These are phyloP conservation scores for Solanum bukasovii DNA, from an alignment of 257 asterid genomes.

Conservation along the genomic window DNA sequence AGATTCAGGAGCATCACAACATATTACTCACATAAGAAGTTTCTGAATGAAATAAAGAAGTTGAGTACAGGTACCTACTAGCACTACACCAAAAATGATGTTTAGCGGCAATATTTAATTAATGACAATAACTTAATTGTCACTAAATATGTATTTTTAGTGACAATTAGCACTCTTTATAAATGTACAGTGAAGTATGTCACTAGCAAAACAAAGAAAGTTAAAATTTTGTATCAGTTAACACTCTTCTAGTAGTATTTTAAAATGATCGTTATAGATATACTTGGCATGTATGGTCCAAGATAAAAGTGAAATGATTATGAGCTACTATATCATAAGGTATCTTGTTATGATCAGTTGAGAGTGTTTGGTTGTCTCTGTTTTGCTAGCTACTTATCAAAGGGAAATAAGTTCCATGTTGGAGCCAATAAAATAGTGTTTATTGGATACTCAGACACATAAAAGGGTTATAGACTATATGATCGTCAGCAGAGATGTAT, in stretches of 20 bases:
- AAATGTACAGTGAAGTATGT: neutral
- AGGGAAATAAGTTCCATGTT: neutral
- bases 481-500: neutral
- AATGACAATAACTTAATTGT: too few relatives aligned
- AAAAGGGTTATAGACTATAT: neutral
- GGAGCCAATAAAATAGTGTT: neutral
- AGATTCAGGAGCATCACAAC: too few relatives aligned
- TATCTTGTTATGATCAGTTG: neutral
- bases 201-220: neutral
- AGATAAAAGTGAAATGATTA: neutral
- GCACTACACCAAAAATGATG: too few relatives aligned
- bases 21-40: too few relatives aligned
- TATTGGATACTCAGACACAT: neutral
- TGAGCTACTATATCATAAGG: neutral
- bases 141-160: too few relatives aligned
- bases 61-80: too few relatives aligned
- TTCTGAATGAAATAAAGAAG: too few relatives aligned
- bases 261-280: too few relatives aligned
- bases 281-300: neutral
- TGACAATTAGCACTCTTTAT: too few relatives aligned
- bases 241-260: neutral
- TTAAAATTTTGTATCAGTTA: neutral
- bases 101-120: too few relatives aligned
- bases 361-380: neutral
- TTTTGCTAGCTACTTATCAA: neutral